Percentiles rank a stretch among this genome's conserved stretches.
phyloP scores from a whole-genome alignment of 306 rosid species.

The Spatholobus suberectus region DNA sequence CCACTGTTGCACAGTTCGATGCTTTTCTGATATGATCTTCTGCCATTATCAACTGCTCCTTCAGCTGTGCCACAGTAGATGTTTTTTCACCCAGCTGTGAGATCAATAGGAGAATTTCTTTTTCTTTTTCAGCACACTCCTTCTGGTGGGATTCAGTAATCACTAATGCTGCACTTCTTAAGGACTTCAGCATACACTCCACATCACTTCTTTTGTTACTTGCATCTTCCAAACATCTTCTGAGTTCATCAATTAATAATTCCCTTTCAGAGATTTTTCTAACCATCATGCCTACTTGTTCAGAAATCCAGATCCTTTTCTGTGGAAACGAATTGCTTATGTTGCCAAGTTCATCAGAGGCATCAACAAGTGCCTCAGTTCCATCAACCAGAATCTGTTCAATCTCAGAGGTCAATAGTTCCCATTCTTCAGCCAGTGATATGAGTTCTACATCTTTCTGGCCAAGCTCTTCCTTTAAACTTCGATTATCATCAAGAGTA shows the following conservation, averaged over 20 bases:
- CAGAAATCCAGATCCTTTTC: constrained; percentile 93
- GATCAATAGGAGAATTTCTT: constrained; percentile 60
- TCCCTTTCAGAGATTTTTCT: constrained; percentile 80
- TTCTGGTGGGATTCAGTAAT: constrained; percentile 89
- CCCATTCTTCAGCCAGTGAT: constrained; percentile 76
- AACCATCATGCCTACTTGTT: constrained; percentile 73
- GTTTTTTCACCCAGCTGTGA: constrained; percentile 57
- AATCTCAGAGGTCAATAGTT: constrained; percentile 71
- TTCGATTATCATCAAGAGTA: constrained; percentile 55
- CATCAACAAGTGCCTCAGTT: constrained; percentile 67
- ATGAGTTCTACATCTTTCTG: constrained; percentile 60
- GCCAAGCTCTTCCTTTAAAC: constrained; percentile 60
- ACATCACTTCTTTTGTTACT: constrained; percentile 80
- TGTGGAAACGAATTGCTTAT: constrained; percentile 80
- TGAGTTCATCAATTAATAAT: constrained; percentile 73
- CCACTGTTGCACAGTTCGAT: constrained; percentile 79
- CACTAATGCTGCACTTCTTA: constrained; percentile 81
- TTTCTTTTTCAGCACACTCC: constrained; percentile 69
- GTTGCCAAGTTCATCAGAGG: constrained; percentile 65
- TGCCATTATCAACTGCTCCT: constrained; percentile 58
- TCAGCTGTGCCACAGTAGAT: constrained; percentile 52
- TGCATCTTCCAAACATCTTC: constrained; percentile 86
- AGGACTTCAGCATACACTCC: constrained; percentile 88
- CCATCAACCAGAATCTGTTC: constrained; percentile 82
- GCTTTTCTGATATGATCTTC: constrained; percentile 59